Conservation (phyloP, 1,284 basidiomycete species). For the Cutaneotrichosporon sp. region DNA sequence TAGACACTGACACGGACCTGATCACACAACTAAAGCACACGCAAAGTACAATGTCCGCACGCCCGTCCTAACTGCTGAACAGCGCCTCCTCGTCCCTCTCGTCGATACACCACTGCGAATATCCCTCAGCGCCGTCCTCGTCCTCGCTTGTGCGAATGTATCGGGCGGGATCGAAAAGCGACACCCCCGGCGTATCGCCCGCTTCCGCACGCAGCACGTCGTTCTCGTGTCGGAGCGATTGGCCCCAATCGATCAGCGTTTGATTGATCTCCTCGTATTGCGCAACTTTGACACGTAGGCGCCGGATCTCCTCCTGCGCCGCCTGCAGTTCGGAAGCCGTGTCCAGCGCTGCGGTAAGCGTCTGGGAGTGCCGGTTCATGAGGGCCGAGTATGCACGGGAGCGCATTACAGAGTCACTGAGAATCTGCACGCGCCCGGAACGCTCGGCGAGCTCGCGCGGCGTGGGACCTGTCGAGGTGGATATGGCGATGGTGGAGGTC, state of each 20-base stretch:
- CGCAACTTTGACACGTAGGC: not conserved
- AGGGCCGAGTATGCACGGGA: not conserved
- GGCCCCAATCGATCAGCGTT: not conserved
- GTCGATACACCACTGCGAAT: no score
- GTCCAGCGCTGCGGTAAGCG: not conserved
- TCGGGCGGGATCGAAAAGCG: not conserved
- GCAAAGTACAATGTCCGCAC: no score
- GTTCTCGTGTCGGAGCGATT: not conserved
- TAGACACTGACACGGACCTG: no score
- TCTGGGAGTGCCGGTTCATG: not conserved
- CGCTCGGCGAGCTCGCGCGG: slow-evolving; percentile 1
- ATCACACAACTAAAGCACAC: no score
- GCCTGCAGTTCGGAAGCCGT: not conserved
- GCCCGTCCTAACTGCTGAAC: no score
- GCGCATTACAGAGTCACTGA: not conserved
- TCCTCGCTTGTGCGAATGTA: not conserved
- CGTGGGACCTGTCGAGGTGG: not conserved
- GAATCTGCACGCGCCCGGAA: not conserved
- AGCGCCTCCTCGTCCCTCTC: not conserved
- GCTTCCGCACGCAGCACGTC: not conserved
- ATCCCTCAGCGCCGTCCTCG: not conserved
- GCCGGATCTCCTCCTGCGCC: not conserved
- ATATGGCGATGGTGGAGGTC: not conserved
- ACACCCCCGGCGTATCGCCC: not conserved
- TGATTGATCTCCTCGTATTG: not conserved